Percentiles rank a stretch among this genome's conserved stretches.
These are phyloP conservation scores for Apiotrichum montevideense DNA, from an alignment of 1,284 basidiomycete genomes.

Conservation along the genomic window DNA sequence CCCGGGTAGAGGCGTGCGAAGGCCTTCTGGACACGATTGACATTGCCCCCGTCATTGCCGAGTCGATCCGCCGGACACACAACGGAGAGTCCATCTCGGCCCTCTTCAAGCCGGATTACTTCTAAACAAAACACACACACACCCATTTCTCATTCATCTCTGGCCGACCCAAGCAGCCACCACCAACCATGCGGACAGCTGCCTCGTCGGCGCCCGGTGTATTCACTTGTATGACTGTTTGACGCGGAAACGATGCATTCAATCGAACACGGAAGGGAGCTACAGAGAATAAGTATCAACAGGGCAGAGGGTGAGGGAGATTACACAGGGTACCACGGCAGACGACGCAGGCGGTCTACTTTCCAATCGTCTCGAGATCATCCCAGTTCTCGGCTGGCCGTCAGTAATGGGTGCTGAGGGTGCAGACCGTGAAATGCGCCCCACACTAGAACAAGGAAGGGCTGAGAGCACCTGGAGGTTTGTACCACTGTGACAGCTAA, in stretches of 20 bases:
- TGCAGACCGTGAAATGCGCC: too few relatives aligned
- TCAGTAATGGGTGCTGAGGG: constrained; percentile 1
- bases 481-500: too few relatives aligned
- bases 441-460: too few relatives aligned
- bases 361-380: constrained; percentile 10
- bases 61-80: constrained; percentile 92
- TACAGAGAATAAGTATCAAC: too few relatives aligned
- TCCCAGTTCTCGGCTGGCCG: constrained; percentile 21
- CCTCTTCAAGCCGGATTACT: constrained; percentile 36
- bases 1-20: constrained; percentile 47
- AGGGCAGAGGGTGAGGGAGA: too few relatives aligned
- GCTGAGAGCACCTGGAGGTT: too few relatives aligned
- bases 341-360: too few relatives aligned
- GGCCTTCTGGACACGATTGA: constrained; percentile 61
- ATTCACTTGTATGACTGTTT: constrained; percentile 13
- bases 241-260: constrained; percentile 12
- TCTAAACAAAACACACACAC: constrained; percentile 7
- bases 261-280: too few relatives aligned
- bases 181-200: background rate
- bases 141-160: background rate
- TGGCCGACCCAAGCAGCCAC: background rate
- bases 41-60: constrained; percentile 83
- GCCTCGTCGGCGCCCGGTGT: constrained; percentile 1
- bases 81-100: constrained; percentile 60
- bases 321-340: too few relatives aligned